Evolutionary conservation across 495 filamentous ascomycete species (phyloP).

Genomic region (Daldinia childiae): DNA sequence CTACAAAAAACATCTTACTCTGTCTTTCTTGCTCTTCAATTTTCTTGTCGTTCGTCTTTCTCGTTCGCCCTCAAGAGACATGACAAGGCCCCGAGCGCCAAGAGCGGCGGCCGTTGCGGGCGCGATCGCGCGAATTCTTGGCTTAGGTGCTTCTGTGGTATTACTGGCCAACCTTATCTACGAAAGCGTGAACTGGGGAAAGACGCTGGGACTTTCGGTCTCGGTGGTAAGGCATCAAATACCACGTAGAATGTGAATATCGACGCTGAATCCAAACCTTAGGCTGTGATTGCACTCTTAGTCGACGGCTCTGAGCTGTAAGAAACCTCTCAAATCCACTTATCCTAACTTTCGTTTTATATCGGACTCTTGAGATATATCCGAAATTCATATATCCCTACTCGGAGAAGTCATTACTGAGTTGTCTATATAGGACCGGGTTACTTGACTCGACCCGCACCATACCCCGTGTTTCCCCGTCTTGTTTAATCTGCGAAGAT

Average conservation of each 20-base stretch:
- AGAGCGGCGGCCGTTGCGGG: slow-evolving; percentile 21
- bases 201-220: slow-evolving; percentile 37
- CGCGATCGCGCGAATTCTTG: slow-evolving; percentile 38
- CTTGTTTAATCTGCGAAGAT: slow-evolving; percentile 31
- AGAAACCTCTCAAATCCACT: slow-evolving; percentile 3
- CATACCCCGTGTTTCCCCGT: slow-evolving; percentile 30
- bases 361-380: not conserved
- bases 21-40: slow-evolving; percentile 3
- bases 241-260: not conserved
- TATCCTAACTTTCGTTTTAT: not conserved
- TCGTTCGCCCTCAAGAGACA: slow-evolving; percentile 4
- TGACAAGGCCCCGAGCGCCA: slow-evolving; percentile 37
- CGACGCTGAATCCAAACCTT: slow-evolving; percentile 9
- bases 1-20: slow-evolving; percentile 21
- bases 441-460: slow-evolving; percentile 39
- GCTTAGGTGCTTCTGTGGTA: slow-evolving; percentile 38
- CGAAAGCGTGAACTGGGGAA: slow-evolving; percentile 41
- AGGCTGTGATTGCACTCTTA: slow-evolving; percentile 38
- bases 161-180: slow-evolving; percentile 43
- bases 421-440: slow-evolving; percentile 13
- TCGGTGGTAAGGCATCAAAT: slow-evolving; percentile 30
- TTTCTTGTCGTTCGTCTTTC: not conserved
- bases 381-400: not conserved
- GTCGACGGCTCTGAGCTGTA: slow-evolving; percentile 39
- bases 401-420: slow-evolving; percentile 4